Evolutionary conservation across 1,284 basidiomycete genomes (phyloP).

Genomic region (Cutaneotrichosporon mucoides): DNA sequence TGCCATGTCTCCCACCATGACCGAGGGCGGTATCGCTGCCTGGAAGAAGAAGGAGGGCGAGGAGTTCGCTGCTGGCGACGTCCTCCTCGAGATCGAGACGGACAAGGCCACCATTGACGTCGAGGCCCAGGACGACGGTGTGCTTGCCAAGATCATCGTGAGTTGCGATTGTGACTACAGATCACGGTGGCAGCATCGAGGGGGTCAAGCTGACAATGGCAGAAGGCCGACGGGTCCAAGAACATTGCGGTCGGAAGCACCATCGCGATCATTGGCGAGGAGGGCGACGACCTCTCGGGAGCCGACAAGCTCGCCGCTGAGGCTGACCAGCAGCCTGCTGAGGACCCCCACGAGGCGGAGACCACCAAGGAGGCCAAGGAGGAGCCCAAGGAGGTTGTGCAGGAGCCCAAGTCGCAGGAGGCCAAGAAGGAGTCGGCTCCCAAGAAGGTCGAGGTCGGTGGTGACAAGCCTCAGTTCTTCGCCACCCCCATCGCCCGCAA

Average conservation of each 20-base stretch:
- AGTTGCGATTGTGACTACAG: conserved; percentile 21
- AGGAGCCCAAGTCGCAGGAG: conserved; percentile 52
- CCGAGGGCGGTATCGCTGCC: conserved; percentile 92
- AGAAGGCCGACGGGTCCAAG: conserved; percentile 70
- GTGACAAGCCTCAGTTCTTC: conserved; percentile 67
- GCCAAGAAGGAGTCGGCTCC: neutral
- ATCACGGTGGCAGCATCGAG: no score
- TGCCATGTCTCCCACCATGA: conserved; percentile 99
- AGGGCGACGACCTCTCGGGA: conserved; percentile 85
- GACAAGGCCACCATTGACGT: conserved; percentile 99
- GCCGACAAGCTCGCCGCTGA: conserved; percentile 73
- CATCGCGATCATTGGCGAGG: conserved; percentile 88
- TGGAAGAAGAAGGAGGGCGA: conserved; percentile 99
- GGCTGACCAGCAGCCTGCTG: neutral
- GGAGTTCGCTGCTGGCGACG: conserved; percentile 80
- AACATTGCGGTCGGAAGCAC: conserved; percentile 75
- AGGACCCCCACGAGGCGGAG: conserved; percentile 7
- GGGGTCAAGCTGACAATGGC: neutral
- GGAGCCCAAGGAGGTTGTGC: conserved; percentile 23
- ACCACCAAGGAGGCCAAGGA: conserved; percentile 44
- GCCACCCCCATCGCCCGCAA: conserved; percentile 94
- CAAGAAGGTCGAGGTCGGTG: conserved; percentile 11
- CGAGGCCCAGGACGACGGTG: conserved; percentile 94
- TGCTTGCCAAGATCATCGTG: conserved; percentile 79
- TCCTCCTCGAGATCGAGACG: conserved; percentile 79